Evolutionary conservation across 345 rosid genomes (phyloP).

Genomic region (Brassica incana): DNA sequence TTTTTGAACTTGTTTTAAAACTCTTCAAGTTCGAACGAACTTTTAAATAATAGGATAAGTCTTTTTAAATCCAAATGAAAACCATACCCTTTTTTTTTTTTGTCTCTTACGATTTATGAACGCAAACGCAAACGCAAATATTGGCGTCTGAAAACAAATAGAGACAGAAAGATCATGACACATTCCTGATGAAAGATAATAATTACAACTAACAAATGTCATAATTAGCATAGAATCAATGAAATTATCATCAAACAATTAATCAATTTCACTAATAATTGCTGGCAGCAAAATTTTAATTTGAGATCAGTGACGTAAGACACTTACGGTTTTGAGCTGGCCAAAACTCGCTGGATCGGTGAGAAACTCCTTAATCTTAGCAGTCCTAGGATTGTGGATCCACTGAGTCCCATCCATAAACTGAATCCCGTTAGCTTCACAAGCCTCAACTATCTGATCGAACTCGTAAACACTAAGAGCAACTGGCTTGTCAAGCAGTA

Average conservation of each 20-base stretch:
- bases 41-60: not conserved
- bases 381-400: constrained; percentile 76
- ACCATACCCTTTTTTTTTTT: not conserved
- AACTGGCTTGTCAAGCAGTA: constrained; percentile 80
- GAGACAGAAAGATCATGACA: not conserved
- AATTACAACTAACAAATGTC: not conserved
- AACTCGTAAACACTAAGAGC: constrained; percentile 57
- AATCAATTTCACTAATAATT: not conserved
- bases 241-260: not conserved
- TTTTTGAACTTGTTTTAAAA: not conserved
- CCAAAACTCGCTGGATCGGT: constrained; percentile 57
- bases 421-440: constrained; percentile 68
- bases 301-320: not conserved
- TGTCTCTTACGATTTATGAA: not conserved
- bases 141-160: not conserved
- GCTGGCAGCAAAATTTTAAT: not conserved
- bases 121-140: not conserved
- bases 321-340: constrained; percentile 50
- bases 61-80: not conserved
- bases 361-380: constrained; percentile 52
- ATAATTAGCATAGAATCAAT: not conserved
- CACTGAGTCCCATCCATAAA: constrained; percentile 92
- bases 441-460: constrained; percentile 59
- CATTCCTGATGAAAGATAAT: not conserved
- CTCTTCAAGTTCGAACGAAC: not conserved